Percentiles rank a stretch among this genome's conserved stretches.
Conservation (phyloP, 306 rosid species). For the Ochetophila trinervis region DNA sequence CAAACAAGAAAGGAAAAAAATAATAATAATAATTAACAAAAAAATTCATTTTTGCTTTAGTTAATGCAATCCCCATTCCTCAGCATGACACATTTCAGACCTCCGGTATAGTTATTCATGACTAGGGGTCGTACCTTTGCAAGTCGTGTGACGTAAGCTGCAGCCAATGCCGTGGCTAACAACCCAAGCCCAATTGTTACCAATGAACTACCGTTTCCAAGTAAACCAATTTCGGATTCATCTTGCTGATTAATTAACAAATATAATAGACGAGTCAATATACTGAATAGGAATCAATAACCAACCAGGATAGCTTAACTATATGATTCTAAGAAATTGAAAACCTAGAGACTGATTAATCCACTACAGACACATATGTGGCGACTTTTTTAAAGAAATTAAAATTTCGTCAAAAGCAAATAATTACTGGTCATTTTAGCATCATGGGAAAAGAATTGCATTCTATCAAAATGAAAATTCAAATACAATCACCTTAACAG, state of each 20-base stretch:
- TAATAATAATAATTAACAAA: no score
- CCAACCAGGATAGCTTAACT: no score
- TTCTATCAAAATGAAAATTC: background rate
- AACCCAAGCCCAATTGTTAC: conserved; percentile 80
- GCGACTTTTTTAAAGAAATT: background rate
- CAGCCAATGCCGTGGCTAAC: conserved; percentile 78
- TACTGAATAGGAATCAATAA: background rate
- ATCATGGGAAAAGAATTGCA: no score
- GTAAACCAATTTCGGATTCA: conserved; percentile 58
- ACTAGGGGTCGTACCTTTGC: conserved; percentile 58
- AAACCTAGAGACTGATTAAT: background rate
- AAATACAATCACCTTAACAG: background rate
- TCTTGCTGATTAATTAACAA: conserved; percentile 72
- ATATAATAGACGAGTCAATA: background rate
- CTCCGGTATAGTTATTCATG: background rate
- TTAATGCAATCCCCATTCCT: background rate
- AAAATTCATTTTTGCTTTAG: background rate
- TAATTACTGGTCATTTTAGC: background rate
- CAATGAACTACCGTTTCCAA: conserved; percentile 75
- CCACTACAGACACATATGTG: no score
- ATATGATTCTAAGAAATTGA: background rate
- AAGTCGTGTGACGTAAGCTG: conserved; percentile 78
- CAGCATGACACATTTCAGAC: background rate
- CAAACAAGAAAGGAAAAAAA: background rate
- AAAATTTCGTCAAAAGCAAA: background rate